Evolutionary conservation across 169 alveolate species (phyloP), one percentile per base, ranked within the genome.

Genomic region (Haemoproteus tartakovskyi): DNA sequence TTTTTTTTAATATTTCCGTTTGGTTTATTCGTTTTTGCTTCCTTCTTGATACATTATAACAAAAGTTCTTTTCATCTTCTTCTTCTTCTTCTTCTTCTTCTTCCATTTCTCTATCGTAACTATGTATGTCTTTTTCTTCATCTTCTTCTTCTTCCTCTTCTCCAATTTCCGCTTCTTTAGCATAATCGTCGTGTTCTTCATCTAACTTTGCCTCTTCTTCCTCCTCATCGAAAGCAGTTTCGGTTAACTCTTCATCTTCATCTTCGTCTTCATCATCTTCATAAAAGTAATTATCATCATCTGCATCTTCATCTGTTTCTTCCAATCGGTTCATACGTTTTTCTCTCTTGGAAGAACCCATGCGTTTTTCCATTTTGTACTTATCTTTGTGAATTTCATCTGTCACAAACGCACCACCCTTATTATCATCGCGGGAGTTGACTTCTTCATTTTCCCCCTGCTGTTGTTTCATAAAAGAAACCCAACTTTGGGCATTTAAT

Each of bases 401-500:
- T n/a, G n/a, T n/a, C n/a, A n/a, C n/a, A n/a, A n/a, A n/a, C n/a
- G n/a, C n/a, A n/a, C 24, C 43, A 6, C 18, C 24, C 18, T 51
- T 26, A 2, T 9, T 36, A 16, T 40, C 29, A n/a, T n/a, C n/a
- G n/a, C n/a, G n/a, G n/a, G n/a, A n/a, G n/a, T n/a, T n/a, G n/a
- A n/a, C n/a, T n/a, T n/a, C n/a, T n/a, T n/a, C n/a, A n/a, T n/a
- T n/a, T n/a, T n/a, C n/a, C n/a, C n/a, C n/a, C n/a, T n/a, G n/a
- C n/a, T n/a, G n/a, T n/a, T n/a, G n/a, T n/a, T n/a, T n/a, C n/a
- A n/a, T n/a, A n/a, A n/a, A n/a, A n/a, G n/a, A n/a, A 1, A 45
- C 2, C 79, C 79, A 61, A 33, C 16, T 61, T 1, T 30, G 24
- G 0, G 59, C n/a, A 36, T 61, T 61, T 12, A 60, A 16, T 19